Percentiles rank a stretch among this genome's conserved stretches.
Conservation (phyloP, 805 yeast species). For the Yarrowia hollandica region DNA sequence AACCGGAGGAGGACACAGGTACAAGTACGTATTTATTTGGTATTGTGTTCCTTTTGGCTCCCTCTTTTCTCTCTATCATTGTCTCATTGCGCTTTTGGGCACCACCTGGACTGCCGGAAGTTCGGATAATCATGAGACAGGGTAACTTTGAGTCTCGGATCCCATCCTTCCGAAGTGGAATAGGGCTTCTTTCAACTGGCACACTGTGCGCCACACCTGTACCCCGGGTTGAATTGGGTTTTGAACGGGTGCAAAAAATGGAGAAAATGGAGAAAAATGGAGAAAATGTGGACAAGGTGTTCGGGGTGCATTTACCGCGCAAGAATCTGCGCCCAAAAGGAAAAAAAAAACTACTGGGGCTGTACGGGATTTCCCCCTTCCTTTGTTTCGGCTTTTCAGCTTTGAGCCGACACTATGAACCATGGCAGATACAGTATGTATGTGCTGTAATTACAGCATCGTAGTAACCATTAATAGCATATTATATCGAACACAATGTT, state of each 20-base stretch:
- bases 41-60: not conserved
- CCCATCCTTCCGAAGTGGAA: conserved; percentile 25
- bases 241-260: not conserved
- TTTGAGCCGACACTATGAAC: too few species aligned
- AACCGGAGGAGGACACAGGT: not conserved
- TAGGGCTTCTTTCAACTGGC: conserved; percentile 12
- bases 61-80: not conserved
- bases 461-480: too few species aligned
- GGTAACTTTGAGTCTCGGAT: conserved; percentile 25
- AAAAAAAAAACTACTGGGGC: too few species aligned
- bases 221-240: conserved; percentile 28
- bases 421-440: too few species aligned
- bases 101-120: conserved; percentile 5
- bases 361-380: too few species aligned
- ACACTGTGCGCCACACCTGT: conserved; percentile 1
- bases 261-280: not conserved
- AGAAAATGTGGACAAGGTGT: not conserved
- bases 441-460: too few species aligned
- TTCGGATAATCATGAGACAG: conserved; percentile 26
- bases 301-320: conserved; percentile 10
- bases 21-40: not conserved
- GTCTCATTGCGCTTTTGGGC: not conserved
- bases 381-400: too few species aligned
- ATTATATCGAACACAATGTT: too few species aligned
- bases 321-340: not conserved